A percentile compares a stretch with the other conserved stretches of the same genome.
These are phyloP conservation scores for Metarhizium sp. DNA, from an alignment of 2,329 filamentous ascomycete species.

Conservation along the genomic window DNA sequence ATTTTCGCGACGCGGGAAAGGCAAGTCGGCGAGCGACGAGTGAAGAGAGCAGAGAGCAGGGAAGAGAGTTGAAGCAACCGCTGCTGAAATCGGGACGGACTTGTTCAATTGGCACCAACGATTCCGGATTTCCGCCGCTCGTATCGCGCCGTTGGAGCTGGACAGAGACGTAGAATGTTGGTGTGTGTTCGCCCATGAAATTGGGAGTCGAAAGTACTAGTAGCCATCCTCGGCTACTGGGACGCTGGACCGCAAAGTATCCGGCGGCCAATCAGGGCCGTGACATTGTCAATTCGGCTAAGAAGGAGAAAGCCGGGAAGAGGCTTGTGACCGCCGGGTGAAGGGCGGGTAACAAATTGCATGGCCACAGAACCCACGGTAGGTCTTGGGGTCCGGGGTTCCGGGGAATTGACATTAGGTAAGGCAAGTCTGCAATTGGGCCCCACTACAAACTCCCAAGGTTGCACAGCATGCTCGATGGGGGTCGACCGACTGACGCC, in stretches of 20 bases:
- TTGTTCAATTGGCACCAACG: not conserved
- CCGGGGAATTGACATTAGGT: not conserved
- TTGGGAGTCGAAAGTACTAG: not conserved
- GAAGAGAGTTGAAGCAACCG: not conserved
- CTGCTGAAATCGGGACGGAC: not conserved
- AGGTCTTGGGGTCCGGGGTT: not conserved
- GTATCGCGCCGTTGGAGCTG: conserved; percentile 2
- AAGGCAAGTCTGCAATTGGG: not conserved
- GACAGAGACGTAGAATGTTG: not conserved
- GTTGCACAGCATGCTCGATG: not conserved
- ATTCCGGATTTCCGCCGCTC: not conserved
- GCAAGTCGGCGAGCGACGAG: conserved; percentile 14
- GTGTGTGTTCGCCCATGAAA: conserved; percentile 3
- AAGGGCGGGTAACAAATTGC: conserved; percentile 2
- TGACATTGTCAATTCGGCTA: conserved; percentile 22
- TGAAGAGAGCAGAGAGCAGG: not conserved
- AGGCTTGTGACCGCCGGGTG: conserved; percentile 2
- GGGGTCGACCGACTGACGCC: too few relatives aligned
- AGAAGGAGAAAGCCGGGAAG: conserved; percentile 16
- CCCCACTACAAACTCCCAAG: not conserved
- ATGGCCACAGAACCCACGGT: not conserved
- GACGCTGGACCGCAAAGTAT: conserved; percentile 2
- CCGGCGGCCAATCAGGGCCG: conserved; percentile 9
- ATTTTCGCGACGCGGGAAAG: conserved; percentile 29
- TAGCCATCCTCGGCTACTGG: conserved; percentile 11